phyloP scores from a whole-genome alignment of 2,329 filamentous ascomycete species.

The Colletotrichum tamarilloi region DNA sequence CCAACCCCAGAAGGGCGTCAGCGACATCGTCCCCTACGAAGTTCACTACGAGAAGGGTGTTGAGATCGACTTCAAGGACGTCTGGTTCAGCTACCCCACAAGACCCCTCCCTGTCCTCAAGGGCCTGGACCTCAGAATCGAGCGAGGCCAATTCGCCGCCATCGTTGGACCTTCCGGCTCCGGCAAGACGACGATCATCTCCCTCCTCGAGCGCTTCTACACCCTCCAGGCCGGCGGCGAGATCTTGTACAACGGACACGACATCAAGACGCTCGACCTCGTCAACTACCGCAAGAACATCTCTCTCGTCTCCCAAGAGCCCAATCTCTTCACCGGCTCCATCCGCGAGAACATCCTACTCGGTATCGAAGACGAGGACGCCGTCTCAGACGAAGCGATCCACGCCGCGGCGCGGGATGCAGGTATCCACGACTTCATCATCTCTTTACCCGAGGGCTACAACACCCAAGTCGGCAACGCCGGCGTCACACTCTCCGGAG shows the following conservation, averaged over 20 bases:
- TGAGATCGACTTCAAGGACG: constrained; percentile 37
- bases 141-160: constrained; percentile 73
- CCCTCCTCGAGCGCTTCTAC: constrained; percentile 44
- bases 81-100: constrained; percentile 35
- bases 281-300: constrained; percentile 47
- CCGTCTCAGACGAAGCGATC: constrained; percentile 19
- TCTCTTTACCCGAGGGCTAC: constrained; percentile 75
- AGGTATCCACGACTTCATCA: constrained; percentile 78
- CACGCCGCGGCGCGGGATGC: constrained; percentile 50
- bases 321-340: constrained; percentile 55
- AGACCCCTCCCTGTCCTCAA: constrained; percentile 30
- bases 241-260: constrained; percentile 42
- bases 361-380: constrained; percentile 33
- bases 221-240: constrained; percentile 38
- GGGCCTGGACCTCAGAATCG: constrained; percentile 44
- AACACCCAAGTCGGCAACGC: constrained; percentile 28
- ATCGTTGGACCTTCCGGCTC: constrained; percentile 71
- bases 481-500: constrained; percentile 55
- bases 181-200: constrained; percentile 45
- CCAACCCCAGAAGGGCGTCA: constrained; percentile 38
- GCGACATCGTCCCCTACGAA: constrained; percentile 26
- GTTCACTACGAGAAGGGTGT: constrained; percentile 38
- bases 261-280: constrained; percentile 43
- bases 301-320: constrained; percentile 55
- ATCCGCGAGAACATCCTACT: constrained; percentile 42